Conservation (phyloP, 805 yeast genomes). For the Candida mattraensis region DNA sequence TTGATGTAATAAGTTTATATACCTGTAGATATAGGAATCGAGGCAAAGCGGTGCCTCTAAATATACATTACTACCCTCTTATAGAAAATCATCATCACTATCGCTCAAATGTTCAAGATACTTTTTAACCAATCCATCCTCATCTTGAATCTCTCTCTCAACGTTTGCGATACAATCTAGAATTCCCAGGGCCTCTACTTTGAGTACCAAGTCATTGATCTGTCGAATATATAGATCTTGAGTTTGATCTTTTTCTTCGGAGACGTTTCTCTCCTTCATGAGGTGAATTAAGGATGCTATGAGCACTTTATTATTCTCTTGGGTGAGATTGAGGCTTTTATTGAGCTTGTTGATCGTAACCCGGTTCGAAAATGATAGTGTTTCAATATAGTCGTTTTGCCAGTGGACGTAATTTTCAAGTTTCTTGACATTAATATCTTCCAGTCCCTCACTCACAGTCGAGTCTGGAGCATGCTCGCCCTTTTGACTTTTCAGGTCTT, state of each 20-base stretch:
- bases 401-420: slow-evolving; percentile 26
- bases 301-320: slow-evolving; percentile 14
- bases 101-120: no score
- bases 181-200: slow-evolving; percentile 13
- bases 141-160: no score
- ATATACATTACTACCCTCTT: no score
- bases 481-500: slow-evolving; percentile 10
- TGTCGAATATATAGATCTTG: no score
- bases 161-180: no score
- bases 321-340: slow-evolving; percentile 2
- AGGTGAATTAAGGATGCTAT: slow-evolving; percentile 7
- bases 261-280: slow-evolving; percentile 1
- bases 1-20: no score
- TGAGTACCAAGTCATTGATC: slow-evolving; percentile 11
- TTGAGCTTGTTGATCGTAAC: slow-evolving; percentile 9
- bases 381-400: slow-evolving; percentile 28
- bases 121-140: no score
- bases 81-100: no score
- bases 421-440: slow-evolving; percentile 13
- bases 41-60: no score
- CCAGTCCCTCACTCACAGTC: not conserved
- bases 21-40: no score
- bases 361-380: slow-evolving; percentile 20
- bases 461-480: not conserved
- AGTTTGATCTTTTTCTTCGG: slow-evolving; percentile 1